Conservation (phyloP, 1,139 yeast genomes). For the Magnusiomyces fungicola region DNA sequence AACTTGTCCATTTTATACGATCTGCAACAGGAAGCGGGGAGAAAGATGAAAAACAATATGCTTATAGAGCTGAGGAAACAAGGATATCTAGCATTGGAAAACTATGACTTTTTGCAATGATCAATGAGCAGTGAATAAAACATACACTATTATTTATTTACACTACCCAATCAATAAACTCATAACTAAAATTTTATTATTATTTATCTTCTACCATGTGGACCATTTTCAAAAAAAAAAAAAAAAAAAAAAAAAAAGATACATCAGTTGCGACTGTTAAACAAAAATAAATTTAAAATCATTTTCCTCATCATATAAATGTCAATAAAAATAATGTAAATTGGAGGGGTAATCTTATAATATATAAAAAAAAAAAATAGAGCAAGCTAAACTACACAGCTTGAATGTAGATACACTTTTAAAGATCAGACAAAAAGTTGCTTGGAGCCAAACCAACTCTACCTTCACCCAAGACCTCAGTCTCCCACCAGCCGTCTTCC, state of each 20-base stretch:
- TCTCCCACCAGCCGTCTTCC: conserved; percentile 88
- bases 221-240: not conserved
- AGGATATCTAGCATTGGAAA: conserved; percentile 13
- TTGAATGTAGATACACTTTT: not conserved
- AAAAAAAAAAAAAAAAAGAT: no score
- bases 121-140: no score
- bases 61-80: conserved; percentile 6
- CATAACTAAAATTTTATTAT: no score
- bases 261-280: no score
- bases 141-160: not conserved
- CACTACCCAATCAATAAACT: no score
- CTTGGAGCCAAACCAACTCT: conserved; percentile 77
- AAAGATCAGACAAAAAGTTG: conserved; percentile 39
- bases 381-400: not conserved
- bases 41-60: conserved; percentile 13
- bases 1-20: conserved; percentile 28
- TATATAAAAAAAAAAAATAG: not conserved
- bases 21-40: conserved; percentile 22
- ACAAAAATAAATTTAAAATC: no score
- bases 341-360: no score
- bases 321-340: no score
- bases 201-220: no score
- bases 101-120: conserved; percentile 11
- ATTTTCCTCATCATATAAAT: no score
- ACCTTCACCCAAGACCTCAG: conserved; percentile 52